Evolutionary conservation across 2,329 filamentous ascomycete species (phyloP), one percentile per base, ranked within the genome.

Genomic region (Fusarium nematophilum): DNA sequence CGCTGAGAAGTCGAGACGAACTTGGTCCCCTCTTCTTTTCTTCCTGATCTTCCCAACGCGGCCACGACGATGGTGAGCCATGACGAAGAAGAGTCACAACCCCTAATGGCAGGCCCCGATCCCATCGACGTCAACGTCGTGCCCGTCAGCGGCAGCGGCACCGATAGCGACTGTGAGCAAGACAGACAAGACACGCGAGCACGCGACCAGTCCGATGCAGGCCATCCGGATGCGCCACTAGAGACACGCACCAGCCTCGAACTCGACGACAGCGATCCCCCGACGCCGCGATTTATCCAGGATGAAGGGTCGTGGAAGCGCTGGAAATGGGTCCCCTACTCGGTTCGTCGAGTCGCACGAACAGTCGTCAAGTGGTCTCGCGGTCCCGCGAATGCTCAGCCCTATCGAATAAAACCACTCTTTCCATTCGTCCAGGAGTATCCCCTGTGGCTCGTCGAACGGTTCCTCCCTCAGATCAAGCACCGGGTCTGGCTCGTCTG

Each of bases 401-500:
- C 71, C 3, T 70, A 73, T 57, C 75, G 57, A 56, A 88, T 90
- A 68, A 74, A 77, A 38, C 86, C 87, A 0, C 59, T 91, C 50
- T 84, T 93, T 45, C 89, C 90, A 2, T 70, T 70, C 10, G 72
- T 92, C 10, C 91, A 95, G 72, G 82, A 86, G 59, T 84, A 84
- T 26, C 91, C 91, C 2, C 77, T 91, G 55, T 75, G 76, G 37
- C 74, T 92, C 34, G 71, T 92, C 53, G 84, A 92, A 60, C 82
- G 78, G 48, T 83, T 85, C 64, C 76, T 91, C 3, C 87, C 89
- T 0, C 82, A 82, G 53, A 76, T 75, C 59, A 83, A 77, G 59
- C 86, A 90, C 46, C 85, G 87, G 33, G 71, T 84, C n/a, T 78
- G 78, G 65, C 76, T 90, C 6, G 77, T 90, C 43, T 73, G 86